Percentiles rank a stretch among this genome's conserved stretches.
Conservation (phyloP, 805 yeast species). For the Starmerella roubikii region DNA sequence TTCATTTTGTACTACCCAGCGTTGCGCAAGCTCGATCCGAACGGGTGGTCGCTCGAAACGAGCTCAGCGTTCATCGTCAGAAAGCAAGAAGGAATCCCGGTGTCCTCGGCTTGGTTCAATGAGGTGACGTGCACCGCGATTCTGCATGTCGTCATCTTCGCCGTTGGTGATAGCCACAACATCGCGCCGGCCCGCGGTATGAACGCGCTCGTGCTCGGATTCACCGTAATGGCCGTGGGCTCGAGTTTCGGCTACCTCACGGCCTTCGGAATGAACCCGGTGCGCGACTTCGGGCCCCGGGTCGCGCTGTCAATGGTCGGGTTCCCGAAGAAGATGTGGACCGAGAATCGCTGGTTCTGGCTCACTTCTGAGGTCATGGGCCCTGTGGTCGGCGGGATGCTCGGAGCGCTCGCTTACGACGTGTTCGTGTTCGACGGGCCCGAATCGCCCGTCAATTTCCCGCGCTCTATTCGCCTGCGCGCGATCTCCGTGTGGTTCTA, state of each 20-base stretch:
- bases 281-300: slow-evolving; percentile 45
- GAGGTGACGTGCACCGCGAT: slow-evolving; percentile 36
- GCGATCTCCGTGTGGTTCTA: slow-evolving; percentile 1
- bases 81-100: neutral
- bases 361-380: slow-evolving; percentile 29
- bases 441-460: slow-evolving; percentile 37
- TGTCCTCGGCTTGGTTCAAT: slow-evolving; percentile 33
- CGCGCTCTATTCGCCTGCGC: neutral
- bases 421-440: slow-evolving; percentile 38
- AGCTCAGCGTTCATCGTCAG: slow-evolving; percentile 1
- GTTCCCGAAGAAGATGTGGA: slow-evolving; percentile 32
- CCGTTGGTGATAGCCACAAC: slow-evolving; percentile 40
- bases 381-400: slow-evolving; percentile 36
- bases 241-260: slow-evolving; percentile 39
- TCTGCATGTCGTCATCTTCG: slow-evolving; percentile 35
- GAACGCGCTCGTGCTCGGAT: slow-evolving; percentile 36
- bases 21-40: slow-evolving; percentile 26
- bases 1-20: slow-evolving; percentile 33
- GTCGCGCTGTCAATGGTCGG: slow-evolving; percentile 37
- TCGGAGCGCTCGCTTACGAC: slow-evolving; percentile 42
- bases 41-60: slow-evolving; percentile 7
- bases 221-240: slow-evolving; percentile 35
- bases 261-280: slow-evolving; percentile 42
- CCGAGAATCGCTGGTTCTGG: slow-evolving; percentile 13
- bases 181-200: slow-evolving; percentile 31